Base-by-base conservation (phyloP, 2,329 filamentous ascomycete genomes). In the Trichoderma brevicompactum region DNA sequence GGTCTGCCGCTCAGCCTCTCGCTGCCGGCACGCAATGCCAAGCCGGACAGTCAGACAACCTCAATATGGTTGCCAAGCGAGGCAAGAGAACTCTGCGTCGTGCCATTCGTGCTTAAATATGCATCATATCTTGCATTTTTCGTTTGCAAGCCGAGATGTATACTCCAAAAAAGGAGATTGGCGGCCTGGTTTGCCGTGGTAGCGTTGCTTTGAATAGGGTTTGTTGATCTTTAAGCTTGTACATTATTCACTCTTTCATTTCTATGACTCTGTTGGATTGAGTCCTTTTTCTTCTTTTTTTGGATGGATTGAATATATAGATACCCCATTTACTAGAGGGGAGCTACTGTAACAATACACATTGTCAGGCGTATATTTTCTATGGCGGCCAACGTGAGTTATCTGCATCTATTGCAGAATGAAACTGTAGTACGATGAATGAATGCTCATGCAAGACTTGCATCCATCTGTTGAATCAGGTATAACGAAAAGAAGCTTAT, bases 21-120 rank as follows among this genome's bases (percentile, higher is more conserved):
- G 79, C 85, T 0, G 70, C 73, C 0, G 85, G 85, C 1, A 83
- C 82, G 0, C 69, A 65, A 0, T 87, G 85, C 72, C 65, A 66
- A 0, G 65, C 71, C 0, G 84, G 84, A 0, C 73, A 82, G 65
- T 74, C 77, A 2, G 69, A 74, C 7, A 68, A 74, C 0, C 73
- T 85, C 36, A 74, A 72, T 19, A 78, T 85, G 69, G 59, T 46
- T 0, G 32, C 65, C 0, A 70, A 68, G 59, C 38, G 59, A 15
- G 69, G 72, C 8, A 67, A 67, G 59, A 67, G 71, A 0, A 48
- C 49, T 1, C 69, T 74, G 68, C 76, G 75, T 32, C 76, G 75
- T 4, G 70, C 73, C 58, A 66, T 71, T 44, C 48, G 53, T 10
- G 65, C 66, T 23, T 70, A 60, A 61, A 32, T 41, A n/a, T 23